Conservation (phyloP, 1,284 basidiomycete species). For the Pisolithus thermaeus region DNA sequence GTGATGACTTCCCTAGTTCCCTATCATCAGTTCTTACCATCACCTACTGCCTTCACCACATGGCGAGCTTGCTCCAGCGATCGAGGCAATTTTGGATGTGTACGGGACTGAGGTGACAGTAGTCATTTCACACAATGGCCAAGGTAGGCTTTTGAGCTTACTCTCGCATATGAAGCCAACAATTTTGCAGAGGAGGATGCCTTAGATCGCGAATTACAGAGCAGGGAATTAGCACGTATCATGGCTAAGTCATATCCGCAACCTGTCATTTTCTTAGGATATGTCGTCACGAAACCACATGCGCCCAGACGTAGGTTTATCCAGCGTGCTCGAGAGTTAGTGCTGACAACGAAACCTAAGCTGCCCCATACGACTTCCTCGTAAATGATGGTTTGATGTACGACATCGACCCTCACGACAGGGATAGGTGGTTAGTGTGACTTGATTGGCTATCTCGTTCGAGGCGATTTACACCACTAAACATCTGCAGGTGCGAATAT, state of each 20-base stretch:
- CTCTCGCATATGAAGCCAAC: not conserved
- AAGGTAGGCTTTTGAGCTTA: slow-evolving; percentile 46
- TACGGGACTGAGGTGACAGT: slow-evolving; percentile 80
- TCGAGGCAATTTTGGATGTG: slow-evolving; percentile 83
- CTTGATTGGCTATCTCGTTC: not conserved
- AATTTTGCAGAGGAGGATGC: slow-evolving; percentile 66
- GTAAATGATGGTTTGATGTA: slow-evolving; percentile 65
- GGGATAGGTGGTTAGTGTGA: slow-evolving; percentile 58
- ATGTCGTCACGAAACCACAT: slow-evolving; percentile 78
- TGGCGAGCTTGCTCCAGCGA: slow-evolving; percentile 90
- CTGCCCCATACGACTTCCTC: slow-evolving; percentile 83
- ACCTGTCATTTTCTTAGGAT: slow-evolving; percentile 85
- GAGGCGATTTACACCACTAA: not conserved
- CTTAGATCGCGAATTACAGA: slow-evolving; percentile 85
- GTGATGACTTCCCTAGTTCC: slow-evolving; percentile 53
- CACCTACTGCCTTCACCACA: slow-evolving; percentile 86
- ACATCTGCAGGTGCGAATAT: slow-evolving; percentile 71
- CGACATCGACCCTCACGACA: slow-evolving; percentile 71
- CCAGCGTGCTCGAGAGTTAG: not conserved
- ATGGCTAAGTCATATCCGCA: slow-evolving; percentile 69
- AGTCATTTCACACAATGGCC: slow-evolving; percentile 88
- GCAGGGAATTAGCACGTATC: slow-evolving; percentile 75
- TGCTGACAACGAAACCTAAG: slow-evolving; percentile 31
- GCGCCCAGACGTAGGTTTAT: slow-evolving; percentile 56
- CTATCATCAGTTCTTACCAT: slow-evolving; percentile 86